Base-by-base conservation (phyloP, 73 alveolate species). In the Paramecium tetraurelia region DNA sequence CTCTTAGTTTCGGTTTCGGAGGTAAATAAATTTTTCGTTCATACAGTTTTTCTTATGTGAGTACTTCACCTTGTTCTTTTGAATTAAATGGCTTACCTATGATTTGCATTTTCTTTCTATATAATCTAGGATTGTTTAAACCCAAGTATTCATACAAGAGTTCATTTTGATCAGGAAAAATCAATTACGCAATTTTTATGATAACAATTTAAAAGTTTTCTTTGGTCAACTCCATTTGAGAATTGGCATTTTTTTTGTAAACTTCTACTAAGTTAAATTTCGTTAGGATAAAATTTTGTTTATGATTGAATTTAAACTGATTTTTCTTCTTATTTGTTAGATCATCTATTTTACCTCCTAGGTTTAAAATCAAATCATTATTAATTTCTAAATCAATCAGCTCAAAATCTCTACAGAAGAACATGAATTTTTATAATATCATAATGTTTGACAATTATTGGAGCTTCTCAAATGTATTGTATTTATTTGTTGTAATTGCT, bases 41-140 rank as follows among this genome's bases (percentile, higher is more conserved):
- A 24, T 22, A 44, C 1, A 80, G 57, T 46, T 44, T 80, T 80
- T 80, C 90, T 80, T 80, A 36, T 21, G 90, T 80, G 4, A 80
- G 46, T 22, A 44, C 29, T 24, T 80, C 70, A 43, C 21, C 8
- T n/a, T 41, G 20, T 22, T 80, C 90, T 9, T 48, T 80, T 1
- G 76, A 31, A 80, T 80, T 80, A 35, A 80, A 80, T 20, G 90
- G 76, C 9, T 80, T 80, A 3, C 90, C 90, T 38, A 80, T 41
- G 5, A 80, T 24, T 22, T 21, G 3, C 90, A 80, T 80, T 80
- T 80, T 80, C 44, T 80, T 80, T 44, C 90, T 40, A 43, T 80
- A 80, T n/a, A 7, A 16, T 41, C 24, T 44, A 21, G 90, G 90
- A 44, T 80, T 63, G 18, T 80, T 80, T 24, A 80, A 10, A 7